Evolutionary conservation across 2,329 filamentous ascomycete species (phyloP).

Genomic region (Alternaria sp.): DNA sequence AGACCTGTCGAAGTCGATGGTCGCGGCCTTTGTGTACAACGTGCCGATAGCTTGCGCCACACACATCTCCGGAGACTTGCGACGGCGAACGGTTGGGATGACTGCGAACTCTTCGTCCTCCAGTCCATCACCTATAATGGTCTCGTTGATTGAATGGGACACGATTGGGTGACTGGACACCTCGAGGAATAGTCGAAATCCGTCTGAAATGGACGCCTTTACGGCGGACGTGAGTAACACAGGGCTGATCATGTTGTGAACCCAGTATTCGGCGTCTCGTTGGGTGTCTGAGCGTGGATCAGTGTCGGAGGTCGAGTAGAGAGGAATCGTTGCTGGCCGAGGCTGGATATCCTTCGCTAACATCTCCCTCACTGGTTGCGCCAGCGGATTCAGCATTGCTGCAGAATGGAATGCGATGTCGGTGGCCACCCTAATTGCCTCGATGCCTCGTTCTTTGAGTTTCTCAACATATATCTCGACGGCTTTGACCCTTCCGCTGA

Average conservation of each 20-base stretch:
- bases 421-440: neutral
- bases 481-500: slow-evolving; percentile 43
- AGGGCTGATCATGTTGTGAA: neutral
- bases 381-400: neutral
- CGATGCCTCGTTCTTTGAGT: neutral
- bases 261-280: neutral
- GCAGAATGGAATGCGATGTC: neutral
- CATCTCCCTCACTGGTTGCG: neutral
- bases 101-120: neutral
- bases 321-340: neutral
- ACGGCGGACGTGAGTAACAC: neutral
- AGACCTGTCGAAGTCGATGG: neutral
- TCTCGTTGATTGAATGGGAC: slow-evolving; percentile 51
- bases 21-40: neutral
- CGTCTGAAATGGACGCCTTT: slow-evolving; percentile 38
- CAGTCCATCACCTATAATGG: neutral
- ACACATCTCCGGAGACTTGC: neutral
- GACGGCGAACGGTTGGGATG: neutral
- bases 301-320: neutral
- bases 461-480: slow-evolving; percentile 18
- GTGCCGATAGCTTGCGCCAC: neutral
- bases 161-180: slow-evolving; percentile 52
- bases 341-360: neutral
- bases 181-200: slow-evolving; percentile 49
- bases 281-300: neutral